Evolutionary conservation across 495 filamentous ascomycete genomes (phyloP).

Genomic region (Thozetella sp.): DNA sequence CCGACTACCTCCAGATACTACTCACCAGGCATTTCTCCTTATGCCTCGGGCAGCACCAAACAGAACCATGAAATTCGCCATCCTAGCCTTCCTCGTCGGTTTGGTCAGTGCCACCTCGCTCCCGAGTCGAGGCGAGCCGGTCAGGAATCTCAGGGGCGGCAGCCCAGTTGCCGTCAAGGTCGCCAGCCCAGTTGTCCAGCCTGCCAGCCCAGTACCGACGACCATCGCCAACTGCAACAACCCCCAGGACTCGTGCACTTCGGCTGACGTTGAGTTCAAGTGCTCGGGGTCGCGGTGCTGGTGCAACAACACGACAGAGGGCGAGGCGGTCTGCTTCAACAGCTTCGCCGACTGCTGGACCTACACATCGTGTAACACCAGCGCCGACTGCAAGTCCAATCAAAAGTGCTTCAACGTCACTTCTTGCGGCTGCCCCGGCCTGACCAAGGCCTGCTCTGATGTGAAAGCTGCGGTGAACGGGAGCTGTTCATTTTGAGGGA

Average conservation of each 20-base stretch:
- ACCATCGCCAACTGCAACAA: background rate
- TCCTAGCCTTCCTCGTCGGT: background rate
- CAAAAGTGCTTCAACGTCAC: conserved; percentile 3
- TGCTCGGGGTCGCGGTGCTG: conserved; percentile 1
- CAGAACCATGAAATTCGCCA: background rate
- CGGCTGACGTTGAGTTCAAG: background rate
- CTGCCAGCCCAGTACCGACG: background rate
- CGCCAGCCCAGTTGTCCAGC: background rate
- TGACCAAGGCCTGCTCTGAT: background rate
- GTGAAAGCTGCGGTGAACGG: background rate
- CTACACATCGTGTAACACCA: background rate
- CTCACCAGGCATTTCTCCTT: background rate
- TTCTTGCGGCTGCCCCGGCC: background rate
- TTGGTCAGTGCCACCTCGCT: background rate
- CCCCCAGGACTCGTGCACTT: background rate
- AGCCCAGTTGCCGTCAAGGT: background rate
- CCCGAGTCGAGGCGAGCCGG: background rate
- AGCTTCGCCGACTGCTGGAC: background rate
- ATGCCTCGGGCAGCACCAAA: background rate
- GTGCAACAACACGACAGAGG: background rate
- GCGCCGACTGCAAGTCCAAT: background rate
- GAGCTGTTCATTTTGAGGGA: background rate
- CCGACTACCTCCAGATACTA: too few relatives aligned
- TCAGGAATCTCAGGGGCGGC: background rate
- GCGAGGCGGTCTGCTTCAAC: conserved; percentile 1